Conservation (phyloP, 352 stramenopile species). For the Saprolegnia diclina region DNA sequence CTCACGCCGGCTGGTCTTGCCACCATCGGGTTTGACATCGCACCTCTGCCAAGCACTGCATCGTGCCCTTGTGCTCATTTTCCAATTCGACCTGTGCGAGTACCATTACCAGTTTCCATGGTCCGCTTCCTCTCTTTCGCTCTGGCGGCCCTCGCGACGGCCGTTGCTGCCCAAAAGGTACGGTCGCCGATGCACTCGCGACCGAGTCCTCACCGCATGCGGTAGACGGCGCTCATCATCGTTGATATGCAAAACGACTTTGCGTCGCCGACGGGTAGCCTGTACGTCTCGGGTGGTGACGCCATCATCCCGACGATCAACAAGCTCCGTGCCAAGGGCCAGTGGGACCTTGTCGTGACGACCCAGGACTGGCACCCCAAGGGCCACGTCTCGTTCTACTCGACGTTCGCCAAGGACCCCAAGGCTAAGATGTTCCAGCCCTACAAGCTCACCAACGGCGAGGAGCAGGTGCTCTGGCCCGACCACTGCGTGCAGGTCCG, state of each 20-base stretch:
- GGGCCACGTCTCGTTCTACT: conserved; percentile 2
- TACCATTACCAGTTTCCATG: not conserved
- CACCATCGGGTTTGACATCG: no score
- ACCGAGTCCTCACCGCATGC: no score
- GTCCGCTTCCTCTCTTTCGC: not conserved
- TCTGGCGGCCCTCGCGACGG: not conserved
- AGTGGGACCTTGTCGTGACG: not conserved
- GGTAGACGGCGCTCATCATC: conserved; percentile 8
- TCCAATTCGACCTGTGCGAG: not conserved
- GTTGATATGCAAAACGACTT: conserved; percentile 14
- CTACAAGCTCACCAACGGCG: not conserved
- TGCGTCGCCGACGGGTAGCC: not conserved
- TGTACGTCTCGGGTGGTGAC: not conserved
- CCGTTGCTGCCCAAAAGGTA: not conserved
- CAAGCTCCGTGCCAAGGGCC: conserved; percentile 1
- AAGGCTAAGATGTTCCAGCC: not conserved
- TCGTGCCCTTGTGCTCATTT: not conserved
- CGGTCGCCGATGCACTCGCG: no score
- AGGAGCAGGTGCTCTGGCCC: conserved; percentile 5
- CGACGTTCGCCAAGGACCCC: not conserved
- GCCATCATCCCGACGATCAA: conserved; percentile 12
- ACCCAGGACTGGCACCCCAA: conserved; percentile 5
- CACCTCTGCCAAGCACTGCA: no score
- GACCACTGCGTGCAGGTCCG: not conserved
- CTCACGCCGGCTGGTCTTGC: no score